These are phyloP conservation scores for Tolypocladium nubicola DNA, from an alignment of 2,329 filamentous ascomycete genomes.

Conservation along the genomic window DNA sequence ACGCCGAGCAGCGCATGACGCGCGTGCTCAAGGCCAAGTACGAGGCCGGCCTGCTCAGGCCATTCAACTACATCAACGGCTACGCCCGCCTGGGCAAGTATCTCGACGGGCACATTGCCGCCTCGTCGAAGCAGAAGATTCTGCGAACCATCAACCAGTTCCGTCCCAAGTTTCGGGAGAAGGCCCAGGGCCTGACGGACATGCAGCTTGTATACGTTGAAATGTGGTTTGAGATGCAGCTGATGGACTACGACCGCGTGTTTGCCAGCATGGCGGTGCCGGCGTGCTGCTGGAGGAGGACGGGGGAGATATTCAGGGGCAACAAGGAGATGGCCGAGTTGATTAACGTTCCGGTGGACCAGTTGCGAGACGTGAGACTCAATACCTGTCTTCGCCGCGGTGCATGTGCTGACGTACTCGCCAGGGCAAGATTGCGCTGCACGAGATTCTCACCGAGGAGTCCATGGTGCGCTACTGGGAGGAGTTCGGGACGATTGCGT, in stretches of 20 bases:
- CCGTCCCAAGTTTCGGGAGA: slow-evolving; percentile 88
- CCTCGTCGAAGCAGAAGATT: slow-evolving; percentile 80
- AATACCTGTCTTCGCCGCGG: neutral
- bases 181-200: slow-evolving; percentile 85
- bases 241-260: slow-evolving; percentile 97
- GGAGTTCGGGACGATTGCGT: slow-evolving; percentile 95
- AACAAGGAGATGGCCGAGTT: slow-evolving; percentile 99
- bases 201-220: slow-evolving; percentile 91
- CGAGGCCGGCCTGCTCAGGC: slow-evolving; percentile 85
- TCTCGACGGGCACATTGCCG: slow-evolving; percentile 80
- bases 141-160: slow-evolving; percentile 85
- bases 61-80: slow-evolving; percentile 97
- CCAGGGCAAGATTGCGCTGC: slow-evolving; percentile 85
- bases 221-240: slow-evolving; percentile 96
- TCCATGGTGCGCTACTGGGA: slow-evolving; percentile 97
- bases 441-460: slow-evolving; percentile 92
- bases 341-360: slow-evolving; percentile 85
- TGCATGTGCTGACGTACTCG: slow-evolving; percentile 7
- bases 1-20: slow-evolving; percentile 90
- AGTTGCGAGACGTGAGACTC: slow-evolving; percentile 70
- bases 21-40: slow-evolving; percentile 91
- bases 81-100: slow-evolving; percentile 85
- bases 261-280: slow-evolving; percentile 99
- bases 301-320: slow-evolving; percentile 91
- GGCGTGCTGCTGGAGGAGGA: slow-evolving; percentile 92